A percentile compares a stretch with the other conserved stretches of the same genome.
Conservation (phyloP, 805 yeast genomes). For the Ogataea wickerhamii region DNA sequence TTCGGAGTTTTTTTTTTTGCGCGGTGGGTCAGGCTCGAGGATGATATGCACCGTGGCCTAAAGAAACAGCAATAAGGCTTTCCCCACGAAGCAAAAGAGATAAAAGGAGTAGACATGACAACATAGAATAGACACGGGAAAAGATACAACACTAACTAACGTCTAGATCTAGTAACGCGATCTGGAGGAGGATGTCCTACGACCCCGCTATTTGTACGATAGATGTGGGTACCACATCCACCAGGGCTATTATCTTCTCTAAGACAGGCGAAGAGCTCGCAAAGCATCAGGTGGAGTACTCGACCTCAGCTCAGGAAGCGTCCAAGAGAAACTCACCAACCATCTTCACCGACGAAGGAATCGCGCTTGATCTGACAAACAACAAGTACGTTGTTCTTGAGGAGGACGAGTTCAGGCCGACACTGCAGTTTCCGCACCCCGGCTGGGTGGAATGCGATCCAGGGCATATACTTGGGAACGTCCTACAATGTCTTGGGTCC, state of each 20-base stretch:
- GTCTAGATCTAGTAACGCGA: too few relatives aligned
- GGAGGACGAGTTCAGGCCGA: slow-evolving; percentile 54
- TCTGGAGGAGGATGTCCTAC: slow-evolving; percentile 5
- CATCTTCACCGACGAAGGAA: slow-evolving; percentile 71
- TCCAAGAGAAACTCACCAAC: slow-evolving; percentile 40
- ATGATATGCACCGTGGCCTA: too few relatives aligned
- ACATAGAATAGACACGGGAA: too few relatives aligned
- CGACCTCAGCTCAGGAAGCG: slow-evolving; percentile 60
- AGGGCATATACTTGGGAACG: slow-evolving; percentile 72
- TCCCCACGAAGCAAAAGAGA: too few relatives aligned
- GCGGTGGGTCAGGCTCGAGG: too few relatives aligned
- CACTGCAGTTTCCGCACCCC: slow-evolving; percentile 73
- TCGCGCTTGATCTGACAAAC: slow-evolving; percentile 50
- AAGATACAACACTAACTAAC: too few relatives aligned
- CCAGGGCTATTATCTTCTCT: slow-evolving; percentile 80
- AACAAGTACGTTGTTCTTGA: slow-evolving; percentile 58
- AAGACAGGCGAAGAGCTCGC: slow-evolving; percentile 74
- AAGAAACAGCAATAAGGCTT: too few relatives aligned
- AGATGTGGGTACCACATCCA: slow-evolving; percentile 90
- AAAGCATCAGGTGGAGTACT: slow-evolving; percentile 85
- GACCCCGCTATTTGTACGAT: slow-evolving; percentile 59
- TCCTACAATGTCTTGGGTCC: slow-evolving; percentile 72
- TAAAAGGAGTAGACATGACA: too few relatives aligned
- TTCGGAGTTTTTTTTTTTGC: too few relatives aligned
- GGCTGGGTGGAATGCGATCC: slow-evolving; percentile 97